Conservation (phyloP, 805 yeast genomes). For the Myxozyma lipomycoides region DNA sequence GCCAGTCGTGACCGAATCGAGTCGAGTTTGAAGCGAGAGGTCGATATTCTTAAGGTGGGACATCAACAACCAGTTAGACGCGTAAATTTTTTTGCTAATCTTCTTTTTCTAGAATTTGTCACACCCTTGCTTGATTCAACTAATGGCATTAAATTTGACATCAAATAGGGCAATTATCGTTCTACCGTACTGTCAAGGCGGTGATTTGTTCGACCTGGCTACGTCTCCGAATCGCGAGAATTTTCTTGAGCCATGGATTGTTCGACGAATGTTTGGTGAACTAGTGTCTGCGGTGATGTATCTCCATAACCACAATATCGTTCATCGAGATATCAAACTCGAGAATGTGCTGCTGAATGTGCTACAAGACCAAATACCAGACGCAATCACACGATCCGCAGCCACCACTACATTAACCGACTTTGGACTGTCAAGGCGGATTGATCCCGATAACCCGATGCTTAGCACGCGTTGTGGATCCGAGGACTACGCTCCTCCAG, state of each 20-base stretch:
- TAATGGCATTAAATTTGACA: conserved; percentile 31
- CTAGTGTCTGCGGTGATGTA: conserved; percentile 64
- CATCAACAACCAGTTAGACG: no score
- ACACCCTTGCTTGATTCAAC: conserved; percentile 23
- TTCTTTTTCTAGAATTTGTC: conserved; percentile 10
- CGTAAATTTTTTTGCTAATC: no score
- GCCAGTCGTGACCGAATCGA: conserved; percentile 53
- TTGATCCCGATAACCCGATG: conserved; percentile 57
- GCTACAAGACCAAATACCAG: conserved; percentile 38
- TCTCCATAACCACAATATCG: conserved; percentile 62
- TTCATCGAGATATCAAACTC: conserved; percentile 88
- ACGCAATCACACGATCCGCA: conserved; percentile 6
- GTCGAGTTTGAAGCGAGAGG: conserved; percentile 65
- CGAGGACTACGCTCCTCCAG: conserved; percentile 95
- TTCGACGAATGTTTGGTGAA: conserved; percentile 67
- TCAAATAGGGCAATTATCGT: conserved; percentile 48
- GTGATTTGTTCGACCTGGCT: conserved; percentile 72
- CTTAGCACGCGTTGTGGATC: conserved; percentile 91
- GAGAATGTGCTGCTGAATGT: conserved; percentile 53
- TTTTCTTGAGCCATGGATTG: conserved; percentile 46
- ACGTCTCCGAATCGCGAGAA: conserved; percentile 39
- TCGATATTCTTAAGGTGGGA: conserved; percentile 51
- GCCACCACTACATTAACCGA: conserved; percentile 67
- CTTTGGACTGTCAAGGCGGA: conserved; percentile 77
- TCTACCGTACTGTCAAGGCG: conserved; percentile 76